These are phyloP conservation scores for Aspergillus latus DNA, from an alignment of 2,329 filamentous ascomycete genomes.

Conservation along the genomic window DNA sequence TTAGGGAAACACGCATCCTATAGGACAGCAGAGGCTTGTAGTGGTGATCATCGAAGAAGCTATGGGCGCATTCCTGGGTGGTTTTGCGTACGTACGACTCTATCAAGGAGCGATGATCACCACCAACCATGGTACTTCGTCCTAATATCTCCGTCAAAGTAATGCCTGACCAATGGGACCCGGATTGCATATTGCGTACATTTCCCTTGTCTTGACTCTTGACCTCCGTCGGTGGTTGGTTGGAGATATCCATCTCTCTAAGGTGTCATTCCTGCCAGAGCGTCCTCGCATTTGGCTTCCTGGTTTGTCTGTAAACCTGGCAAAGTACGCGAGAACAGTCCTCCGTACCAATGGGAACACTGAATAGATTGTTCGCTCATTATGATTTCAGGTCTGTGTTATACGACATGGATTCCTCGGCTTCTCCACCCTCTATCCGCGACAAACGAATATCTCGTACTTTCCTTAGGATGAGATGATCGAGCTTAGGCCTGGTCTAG, in stretches of 20 bases:
- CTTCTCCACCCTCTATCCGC: background rate
- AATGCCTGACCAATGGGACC: background rate
- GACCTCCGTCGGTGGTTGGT: background rate
- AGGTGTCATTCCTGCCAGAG: background rate
- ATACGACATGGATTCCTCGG: background rate
- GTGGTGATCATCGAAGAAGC: conserved; percentile 7
- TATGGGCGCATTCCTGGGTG: conserved; percentile 23
- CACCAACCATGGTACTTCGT: background rate
- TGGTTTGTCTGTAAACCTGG: background rate
- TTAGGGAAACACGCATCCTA: background rate
- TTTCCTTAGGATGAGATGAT: too few relatives aligned
- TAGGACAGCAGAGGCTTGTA: background rate
- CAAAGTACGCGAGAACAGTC: background rate
- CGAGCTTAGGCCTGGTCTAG: too few relatives aligned
- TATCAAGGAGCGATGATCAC: conserved; percentile 1
- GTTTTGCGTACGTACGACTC: conserved; percentile 10
- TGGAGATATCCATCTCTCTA: background rate
- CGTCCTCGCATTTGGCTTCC: background rate
- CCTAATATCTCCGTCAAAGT: background rate
- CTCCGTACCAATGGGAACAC: background rate
- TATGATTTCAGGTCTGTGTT: background rate
- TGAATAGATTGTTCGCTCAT: background rate
- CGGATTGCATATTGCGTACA: background rate
- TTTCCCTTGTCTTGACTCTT: background rate
- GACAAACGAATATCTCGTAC: too few relatives aligned